Evolutionary conservation across 192 early-diverging fungal species (phyloP), one percentile per base, ranked within the genome.

Genomic region (Fimicolochytrium jonesii): DNA sequence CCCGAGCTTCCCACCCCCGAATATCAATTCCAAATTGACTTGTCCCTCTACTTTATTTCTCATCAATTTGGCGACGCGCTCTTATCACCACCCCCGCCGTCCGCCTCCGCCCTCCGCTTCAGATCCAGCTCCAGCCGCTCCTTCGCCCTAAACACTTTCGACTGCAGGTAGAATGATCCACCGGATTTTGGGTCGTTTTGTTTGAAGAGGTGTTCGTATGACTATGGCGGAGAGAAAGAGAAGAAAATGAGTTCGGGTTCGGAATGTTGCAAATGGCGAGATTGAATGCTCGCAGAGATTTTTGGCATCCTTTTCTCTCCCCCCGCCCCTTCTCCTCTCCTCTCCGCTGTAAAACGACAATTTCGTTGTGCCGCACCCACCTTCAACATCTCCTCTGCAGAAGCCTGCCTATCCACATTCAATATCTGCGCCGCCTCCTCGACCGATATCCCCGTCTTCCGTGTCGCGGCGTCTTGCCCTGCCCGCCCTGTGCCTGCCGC

Each of bases 61-160:
- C n/a, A n/a, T n/a, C n/a, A n/a, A n/a, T n/a, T n/a, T n/a, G n/a
- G n/a, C n/a, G n/a, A n/a, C n/a, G n/a, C n/a, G n/a, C n/a, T n/a
- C n/a, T n/a, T n/a, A n/a, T n/a, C n/a, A n/a, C n/a, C n/a, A n/a
- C n/a, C n/a, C n/a, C n/a, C n/a, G n/a, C n/a, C 66, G 6, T 66
- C 54, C 26, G 30, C 79, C 42, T 70, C 79, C 57, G 30, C 47
- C 31, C 47, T 59, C 39, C 66, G 56, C 73, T 83, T 85, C 76
- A 90, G 77, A 62, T 97, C 92, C 81, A 92, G 76, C 48, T 97
- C 94, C 59, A 97, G 74, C 66, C 96, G 88, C 72, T 98, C 96
- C 55, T 91, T 91, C 23, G 96, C 96, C 47, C 92, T 73, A 10
- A 91, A 83, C 6, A 98, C 83, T 69, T 98, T 98, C 33, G 91